A percentile compares a stretch with the other conserved stretches of the same genome.
These are phyloP conservation scores for Candida frijolesensis DNA, from an alignment of 1,139 yeast species.

Conservation along the genomic window DNA sequence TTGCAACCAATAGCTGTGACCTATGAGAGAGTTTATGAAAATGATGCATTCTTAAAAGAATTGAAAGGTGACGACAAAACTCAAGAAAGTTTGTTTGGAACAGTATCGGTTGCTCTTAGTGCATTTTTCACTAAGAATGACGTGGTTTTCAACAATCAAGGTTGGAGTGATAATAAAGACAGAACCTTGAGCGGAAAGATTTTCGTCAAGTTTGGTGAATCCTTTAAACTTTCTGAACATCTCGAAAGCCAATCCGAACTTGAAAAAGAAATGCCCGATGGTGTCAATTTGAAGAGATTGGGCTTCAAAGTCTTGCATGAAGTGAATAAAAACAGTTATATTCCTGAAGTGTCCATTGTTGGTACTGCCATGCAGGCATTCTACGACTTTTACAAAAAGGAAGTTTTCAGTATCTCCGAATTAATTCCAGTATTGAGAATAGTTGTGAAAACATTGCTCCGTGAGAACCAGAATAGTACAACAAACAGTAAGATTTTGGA, in stretches of 20 bases:
- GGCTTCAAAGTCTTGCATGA: conserved; percentile 47
- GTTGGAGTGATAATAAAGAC: conserved; percentile 29
- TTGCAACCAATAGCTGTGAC: conserved; percentile 63
- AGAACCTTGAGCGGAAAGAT: conserved; percentile 40
- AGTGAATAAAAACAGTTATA: conserved; percentile 35
- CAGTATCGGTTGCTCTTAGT: conserved; percentile 37
- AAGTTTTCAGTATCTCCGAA: conserved; percentile 24
- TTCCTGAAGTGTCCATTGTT: conserved; percentile 43
- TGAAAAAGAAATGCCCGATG: conserved; percentile 6
- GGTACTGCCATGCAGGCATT: conserved; percentile 42
- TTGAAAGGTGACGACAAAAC: conserved; percentile 62
- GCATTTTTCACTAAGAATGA: conserved; percentile 23
- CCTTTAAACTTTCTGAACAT: conserved; percentile 33
- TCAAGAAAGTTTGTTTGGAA: conserved; percentile 44
- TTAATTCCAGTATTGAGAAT: conserved; percentile 33
- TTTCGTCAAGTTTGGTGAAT: conserved; percentile 39
- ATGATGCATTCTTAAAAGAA: conserved; percentile 63
- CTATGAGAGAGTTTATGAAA: conserved; percentile 68
- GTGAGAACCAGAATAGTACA: conserved; percentile 23
- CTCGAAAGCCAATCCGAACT: conserved; percentile 15
- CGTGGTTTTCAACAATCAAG: conserved; percentile 19
- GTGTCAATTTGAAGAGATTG: conserved; percentile 41
- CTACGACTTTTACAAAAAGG: conserved; percentile 28
- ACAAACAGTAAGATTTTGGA: conserved; percentile 25
- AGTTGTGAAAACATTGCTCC: conserved; percentile 24